A percentile compares a stretch with the other conserved stretches of the same genome.
Evolutionary conservation across 2,329 filamentous ascomycete genomes (phyloP).

Genomic region (Nigrograna mackinnonii): DNA sequence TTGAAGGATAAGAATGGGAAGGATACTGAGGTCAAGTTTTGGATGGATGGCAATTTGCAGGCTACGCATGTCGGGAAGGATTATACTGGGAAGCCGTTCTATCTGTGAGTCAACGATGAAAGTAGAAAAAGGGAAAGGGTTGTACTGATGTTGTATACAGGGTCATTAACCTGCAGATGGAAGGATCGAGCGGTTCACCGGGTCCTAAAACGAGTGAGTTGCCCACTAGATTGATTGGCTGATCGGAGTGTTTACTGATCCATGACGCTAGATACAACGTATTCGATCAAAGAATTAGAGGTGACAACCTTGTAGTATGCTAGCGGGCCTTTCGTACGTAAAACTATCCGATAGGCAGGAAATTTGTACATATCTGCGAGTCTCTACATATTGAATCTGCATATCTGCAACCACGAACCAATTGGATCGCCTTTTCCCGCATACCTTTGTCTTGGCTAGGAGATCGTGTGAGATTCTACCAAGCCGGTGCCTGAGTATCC

Average conservation of each 20-base stretch:
- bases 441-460: too few relatives aligned
- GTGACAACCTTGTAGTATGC: constrained; percentile 27
- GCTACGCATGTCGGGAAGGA: constrained; percentile 55
- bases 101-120: constrained; percentile 24
- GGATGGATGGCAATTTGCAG: constrained; percentile 54
- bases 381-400: too few relatives aligned
- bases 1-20: constrained; percentile 55
- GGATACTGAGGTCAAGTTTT: constrained; percentile 59
- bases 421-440: too few relatives aligned
- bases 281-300: constrained; percentile 25
- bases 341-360: too few relatives aligned
- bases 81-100: constrained; percentile 48
- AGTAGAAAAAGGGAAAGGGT: too few relatives aligned
- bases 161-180: constrained; percentile 38
- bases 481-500: too few relatives aligned
- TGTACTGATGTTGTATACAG: constrained; percentile 8
- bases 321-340: too few relatives aligned
- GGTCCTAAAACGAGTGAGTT: constrained; percentile 26
- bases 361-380: too few relatives aligned
- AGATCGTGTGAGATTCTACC: too few relatives aligned
- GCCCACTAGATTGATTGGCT: too few relatives aligned
- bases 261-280: constrained; percentile 23
- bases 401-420: too few relatives aligned
- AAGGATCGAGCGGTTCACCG: constrained; percentile 27
- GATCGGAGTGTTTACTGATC: too few relatives aligned